Evolutionary conservation across 1,139 yeast species (phyloP).

Genomic region (Torulaspora pretoriensis): DNA sequence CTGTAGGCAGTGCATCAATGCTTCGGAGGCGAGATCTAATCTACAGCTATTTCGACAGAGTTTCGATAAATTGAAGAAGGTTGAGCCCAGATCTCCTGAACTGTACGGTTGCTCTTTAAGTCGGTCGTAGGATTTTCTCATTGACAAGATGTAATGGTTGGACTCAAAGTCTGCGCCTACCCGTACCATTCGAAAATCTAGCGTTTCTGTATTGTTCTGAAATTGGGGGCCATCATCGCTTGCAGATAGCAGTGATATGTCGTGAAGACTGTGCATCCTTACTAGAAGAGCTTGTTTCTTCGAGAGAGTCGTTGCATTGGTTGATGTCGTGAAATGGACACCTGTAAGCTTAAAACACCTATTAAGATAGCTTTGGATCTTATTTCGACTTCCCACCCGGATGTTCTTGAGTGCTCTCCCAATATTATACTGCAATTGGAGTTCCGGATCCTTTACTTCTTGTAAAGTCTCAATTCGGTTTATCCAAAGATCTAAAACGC

Average conservation of each 20-base stretch:
- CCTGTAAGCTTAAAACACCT: constrained; percentile 58
- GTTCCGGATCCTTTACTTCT: constrained; percentile 48
- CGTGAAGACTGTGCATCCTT: constrained; percentile 68
- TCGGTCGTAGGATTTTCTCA: constrained; percentile 55
- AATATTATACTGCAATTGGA: constrained; percentile 58
- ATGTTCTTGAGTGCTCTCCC: constrained; percentile 57
- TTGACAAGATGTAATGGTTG: constrained; percentile 56
- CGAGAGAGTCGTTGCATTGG: constrained; percentile 58
- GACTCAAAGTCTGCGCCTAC: constrained; percentile 60
- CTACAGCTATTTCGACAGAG: constrained; percentile 67
- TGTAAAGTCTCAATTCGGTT: constrained; percentile 40
- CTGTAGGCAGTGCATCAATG: constrained; percentile 60
- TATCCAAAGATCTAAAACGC: constrained; percentile 56
- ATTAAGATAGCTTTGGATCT: constrained; percentile 43
- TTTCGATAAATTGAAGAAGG: constrained; percentile 58
- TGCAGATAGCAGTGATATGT: constrained; percentile 41
- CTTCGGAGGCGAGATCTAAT: constrained; percentile 68
- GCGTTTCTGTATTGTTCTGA: constrained; percentile 24
- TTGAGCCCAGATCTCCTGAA: constrained; percentile 43
- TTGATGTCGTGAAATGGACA: constrained; percentile 50
- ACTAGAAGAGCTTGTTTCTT: constrained; percentile 55
- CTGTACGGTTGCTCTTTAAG: constrained; percentile 41
- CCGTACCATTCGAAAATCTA: constrained; percentile 44
- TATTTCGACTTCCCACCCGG: constrained; percentile 34
- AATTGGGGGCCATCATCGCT: constrained; percentile 24